phyloP scores from a whole-genome alignment of 1,284 basidiomycete genomes.

The Stereum hirsutum region DNA sequence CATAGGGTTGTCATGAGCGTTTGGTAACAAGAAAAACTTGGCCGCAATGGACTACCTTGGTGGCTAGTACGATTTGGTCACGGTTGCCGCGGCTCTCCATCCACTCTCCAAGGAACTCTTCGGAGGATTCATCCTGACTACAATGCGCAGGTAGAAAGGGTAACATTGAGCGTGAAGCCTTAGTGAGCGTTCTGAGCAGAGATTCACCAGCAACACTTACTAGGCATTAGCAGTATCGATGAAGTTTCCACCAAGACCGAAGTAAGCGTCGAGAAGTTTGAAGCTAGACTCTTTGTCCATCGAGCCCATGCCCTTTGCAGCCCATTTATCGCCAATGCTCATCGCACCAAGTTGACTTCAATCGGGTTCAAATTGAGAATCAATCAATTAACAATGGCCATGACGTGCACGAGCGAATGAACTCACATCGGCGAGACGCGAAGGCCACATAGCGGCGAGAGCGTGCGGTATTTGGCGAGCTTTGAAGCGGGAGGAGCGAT shows the following conservation, averaged over 20 bases:
- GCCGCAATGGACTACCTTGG: constrained; percentile 24
- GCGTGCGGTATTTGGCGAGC: background rate
- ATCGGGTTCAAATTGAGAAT: too few relatives aligned
- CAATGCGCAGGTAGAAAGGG: background rate
- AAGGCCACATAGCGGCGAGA: background rate
- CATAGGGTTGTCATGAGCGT: background rate
- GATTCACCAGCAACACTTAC: background rate
- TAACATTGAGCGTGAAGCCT: background rate
- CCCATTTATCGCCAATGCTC: constrained; percentile 4
- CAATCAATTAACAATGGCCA: too few relatives aligned
- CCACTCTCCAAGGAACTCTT: constrained; percentile 38
- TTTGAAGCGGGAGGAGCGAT: too few relatives aligned
- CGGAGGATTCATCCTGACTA: constrained; percentile 28
- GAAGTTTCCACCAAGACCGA: constrained; percentile 2
- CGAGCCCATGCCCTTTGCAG: constrained; percentile 1
- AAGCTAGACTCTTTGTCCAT: constrained; percentile 5
- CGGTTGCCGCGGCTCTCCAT: constrained; percentile 29
- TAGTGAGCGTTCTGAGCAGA: background rate
- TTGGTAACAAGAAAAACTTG: background rate
- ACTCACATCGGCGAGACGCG: background rate
- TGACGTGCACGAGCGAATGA: too few relatives aligned
- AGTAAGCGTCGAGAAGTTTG: constrained; percentile 3
- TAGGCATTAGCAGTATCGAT: constrained; percentile 7
- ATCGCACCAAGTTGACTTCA: constrained; percentile 3
- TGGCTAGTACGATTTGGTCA: constrained; percentile 37